phyloP scores from a whole-genome alignment of 2,329 filamentous ascomycete species.

The Knufia fluminis region DNA sequence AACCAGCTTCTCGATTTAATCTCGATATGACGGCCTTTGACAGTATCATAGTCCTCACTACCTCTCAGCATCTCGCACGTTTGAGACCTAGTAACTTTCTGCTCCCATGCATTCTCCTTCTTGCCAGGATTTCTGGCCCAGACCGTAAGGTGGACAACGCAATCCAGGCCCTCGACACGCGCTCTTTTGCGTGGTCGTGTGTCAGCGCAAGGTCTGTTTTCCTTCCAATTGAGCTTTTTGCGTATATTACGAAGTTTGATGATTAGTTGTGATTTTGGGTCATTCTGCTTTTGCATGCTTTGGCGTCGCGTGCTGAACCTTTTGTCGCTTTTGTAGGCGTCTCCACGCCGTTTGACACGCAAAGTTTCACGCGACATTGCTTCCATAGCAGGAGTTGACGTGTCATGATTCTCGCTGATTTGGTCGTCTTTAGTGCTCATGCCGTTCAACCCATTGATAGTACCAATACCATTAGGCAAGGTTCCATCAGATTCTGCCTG shows the following conservation, averaged over 20 bases:
- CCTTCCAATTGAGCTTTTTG: constrained; percentile 13
- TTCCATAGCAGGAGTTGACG: neutral
- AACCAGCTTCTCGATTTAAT: constrained; percentile 20
- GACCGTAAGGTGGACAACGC: constrained; percentile 10
- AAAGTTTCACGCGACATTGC: neutral
- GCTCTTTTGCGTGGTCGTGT: constrained; percentile 5
- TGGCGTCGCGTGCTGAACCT: neutral
- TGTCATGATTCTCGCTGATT: neutral
- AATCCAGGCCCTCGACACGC: constrained; percentile 6
- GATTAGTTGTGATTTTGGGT: constrained; percentile 7
- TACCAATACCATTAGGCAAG: neutral
- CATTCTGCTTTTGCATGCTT: neutral
- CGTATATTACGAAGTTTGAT: constrained; percentile 11
- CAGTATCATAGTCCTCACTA: constrained; percentile 8
- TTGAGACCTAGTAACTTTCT: constrained; percentile 4
- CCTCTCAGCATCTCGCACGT: constrained; percentile 6
- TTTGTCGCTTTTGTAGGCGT: neutral
- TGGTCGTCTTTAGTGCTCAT: neutral
- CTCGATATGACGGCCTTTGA: constrained; percentile 16
- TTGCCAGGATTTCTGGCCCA: constrained; percentile 12
- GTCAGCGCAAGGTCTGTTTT: neutral
- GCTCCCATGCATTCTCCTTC: constrained; percentile 1
- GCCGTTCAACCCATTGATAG: neutral
- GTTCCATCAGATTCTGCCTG: neutral
- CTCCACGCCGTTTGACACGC: neutral